Percentiles rank a stretch among this genome's conserved stretches.
Conservation (phyloP, 192 early-diverging fungal species). For the Neocallimastix lanati region DNA sequence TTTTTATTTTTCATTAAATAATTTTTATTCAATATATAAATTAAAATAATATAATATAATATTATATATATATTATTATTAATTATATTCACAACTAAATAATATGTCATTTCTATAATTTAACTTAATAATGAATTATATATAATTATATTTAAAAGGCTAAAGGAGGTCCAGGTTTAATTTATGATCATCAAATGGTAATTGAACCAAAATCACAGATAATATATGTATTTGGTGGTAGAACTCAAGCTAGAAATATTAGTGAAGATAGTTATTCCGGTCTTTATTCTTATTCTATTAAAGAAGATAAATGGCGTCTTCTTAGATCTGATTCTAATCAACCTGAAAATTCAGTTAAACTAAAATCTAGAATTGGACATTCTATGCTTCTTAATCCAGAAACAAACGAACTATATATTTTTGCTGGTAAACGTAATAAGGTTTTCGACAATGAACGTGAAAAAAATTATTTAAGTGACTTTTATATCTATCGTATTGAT, state of each 20-base stretch:
- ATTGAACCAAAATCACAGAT: constrained; percentile 47
- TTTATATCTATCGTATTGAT: constrained; percentile 70
- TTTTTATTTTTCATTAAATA: too few relatives aligned
- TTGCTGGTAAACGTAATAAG: constrained; percentile 75
- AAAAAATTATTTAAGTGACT: constrained; percentile 40
- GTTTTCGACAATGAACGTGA: constrained; percentile 11
- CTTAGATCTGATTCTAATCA: constrained; percentile 45
- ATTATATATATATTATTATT: too few relatives aligned
- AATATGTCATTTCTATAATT: neutral
- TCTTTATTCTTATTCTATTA: constrained; percentile 63
- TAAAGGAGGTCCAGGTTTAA: constrained; percentile 66
- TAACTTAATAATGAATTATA: neutral
- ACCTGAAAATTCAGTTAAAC: constrained; percentile 24
- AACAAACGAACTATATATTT: constrained; percentile 59
- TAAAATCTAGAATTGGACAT: constrained; percentile 78
- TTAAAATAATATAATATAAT: too few relatives aligned
- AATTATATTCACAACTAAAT: too few relatives aligned
- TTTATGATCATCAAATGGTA: constrained; percentile 90
- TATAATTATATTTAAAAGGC: constrained; percentile 15
- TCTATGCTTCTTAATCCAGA: constrained; percentile 68
- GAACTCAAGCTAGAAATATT: constrained; percentile 33
- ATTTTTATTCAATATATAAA: too few relatives aligned
- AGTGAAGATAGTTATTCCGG: constrained; percentile 64
- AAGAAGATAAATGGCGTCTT: constrained; percentile 45
- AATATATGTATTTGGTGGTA: constrained; percentile 85